Conservation (phyloP, 208 protist species). For the Crithidia fasciculata region DNA sequence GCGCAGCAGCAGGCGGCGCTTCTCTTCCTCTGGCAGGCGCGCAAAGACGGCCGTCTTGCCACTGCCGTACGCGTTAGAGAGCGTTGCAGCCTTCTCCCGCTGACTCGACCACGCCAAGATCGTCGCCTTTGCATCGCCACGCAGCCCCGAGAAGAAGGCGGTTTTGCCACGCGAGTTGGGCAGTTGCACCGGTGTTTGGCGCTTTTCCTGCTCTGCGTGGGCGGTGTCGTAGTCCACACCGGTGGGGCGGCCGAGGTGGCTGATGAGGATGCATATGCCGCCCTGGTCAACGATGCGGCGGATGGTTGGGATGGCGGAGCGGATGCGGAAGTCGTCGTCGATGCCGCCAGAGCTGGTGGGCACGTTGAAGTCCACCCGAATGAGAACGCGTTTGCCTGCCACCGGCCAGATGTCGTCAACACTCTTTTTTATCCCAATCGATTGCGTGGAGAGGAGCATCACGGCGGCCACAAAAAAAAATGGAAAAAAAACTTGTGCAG, state of each 20-base stretch:
- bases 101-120: slow-evolving; percentile 64
- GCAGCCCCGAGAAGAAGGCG: slow-evolving; percentile 69
- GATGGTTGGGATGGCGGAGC: slow-evolving; percentile 95
- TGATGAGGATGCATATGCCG: slow-evolving; percentile 92
- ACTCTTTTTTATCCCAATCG: slow-evolving; percentile 69
- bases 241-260: slow-evolving; percentile 97
- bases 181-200: background rate
- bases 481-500: background rate
- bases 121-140: slow-evolving; percentile 61
- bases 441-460: slow-evolving; percentile 35
- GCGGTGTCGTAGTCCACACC: slow-evolving; percentile 74
- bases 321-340: slow-evolving; percentile 95
- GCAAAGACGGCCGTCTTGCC: slow-evolving; percentile 73
- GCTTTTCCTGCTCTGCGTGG: slow-evolving; percentile 47
- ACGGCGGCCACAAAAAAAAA: background rate
- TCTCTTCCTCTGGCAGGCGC: slow-evolving; percentile 73
- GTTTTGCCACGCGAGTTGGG: slow-evolving; percentile 52
- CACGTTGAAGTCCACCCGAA: slow-evolving; percentile 98
- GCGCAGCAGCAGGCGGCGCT: slow-evolving; percentile 53
- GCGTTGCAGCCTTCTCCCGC: slow-evolving; percentile 44
- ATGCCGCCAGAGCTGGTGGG: slow-evolving; percentile 92
- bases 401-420: slow-evolving; percentile 89
- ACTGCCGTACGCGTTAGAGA: slow-evolving; percentile 39
- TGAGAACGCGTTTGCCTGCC: slow-evolving; percentile 94
- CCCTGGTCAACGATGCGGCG: slow-evolving; percentile 94